Evolutionary conservation across 1,284 basidiomycete genomes (phyloP).

Genomic region (Tremellales sp.): DNA sequence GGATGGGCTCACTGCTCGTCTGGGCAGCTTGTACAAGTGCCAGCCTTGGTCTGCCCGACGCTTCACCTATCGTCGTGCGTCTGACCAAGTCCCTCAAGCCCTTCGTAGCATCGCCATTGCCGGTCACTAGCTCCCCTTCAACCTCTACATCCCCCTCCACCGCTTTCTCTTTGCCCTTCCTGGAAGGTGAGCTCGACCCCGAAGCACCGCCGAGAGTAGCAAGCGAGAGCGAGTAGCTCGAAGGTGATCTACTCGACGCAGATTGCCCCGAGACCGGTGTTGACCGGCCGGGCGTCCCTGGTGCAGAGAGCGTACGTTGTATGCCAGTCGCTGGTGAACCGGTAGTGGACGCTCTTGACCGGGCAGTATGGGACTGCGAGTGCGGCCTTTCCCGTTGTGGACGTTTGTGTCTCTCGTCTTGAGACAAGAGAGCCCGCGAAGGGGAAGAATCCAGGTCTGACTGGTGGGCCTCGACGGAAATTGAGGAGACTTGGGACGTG

Average conservation of each 20-base stretch:
- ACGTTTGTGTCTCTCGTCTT: background rate
- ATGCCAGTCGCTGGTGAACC: background rate
- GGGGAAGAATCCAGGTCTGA: background rate
- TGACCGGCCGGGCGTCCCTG: constrained; percentile 1
- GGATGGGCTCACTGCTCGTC: too few species aligned
- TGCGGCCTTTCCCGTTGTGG: background rate
- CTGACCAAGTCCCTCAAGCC: constrained; percentile 19
- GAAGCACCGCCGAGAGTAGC: background rate
- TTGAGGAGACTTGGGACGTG: constrained; percentile 23
- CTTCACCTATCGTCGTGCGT: constrained; percentile 7
- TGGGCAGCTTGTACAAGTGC: too few species aligned
- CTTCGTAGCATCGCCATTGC: constrained; percentile 11
- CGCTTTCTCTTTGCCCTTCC: constrained; percentile 25
- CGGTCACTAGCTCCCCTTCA: constrained; percentile 8
- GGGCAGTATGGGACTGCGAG: background rate
- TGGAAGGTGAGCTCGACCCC: background rate
- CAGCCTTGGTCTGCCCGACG: too few species aligned
- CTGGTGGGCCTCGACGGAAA: constrained; percentile 18
- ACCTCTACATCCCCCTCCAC: constrained; percentile 8
- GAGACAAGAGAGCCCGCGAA: background rate
- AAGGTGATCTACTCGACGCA: background rate
- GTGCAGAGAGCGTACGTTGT: constrained; percentile 3
- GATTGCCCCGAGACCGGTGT: too few species aligned
- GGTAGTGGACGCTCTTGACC: background rate
- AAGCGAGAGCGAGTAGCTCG: background rate